A percentile compares a stretch with the other conserved stretches of the same genome.
Conservation (phyloP, 129 eudicot genomes). For the Daucus carota region DNA sequence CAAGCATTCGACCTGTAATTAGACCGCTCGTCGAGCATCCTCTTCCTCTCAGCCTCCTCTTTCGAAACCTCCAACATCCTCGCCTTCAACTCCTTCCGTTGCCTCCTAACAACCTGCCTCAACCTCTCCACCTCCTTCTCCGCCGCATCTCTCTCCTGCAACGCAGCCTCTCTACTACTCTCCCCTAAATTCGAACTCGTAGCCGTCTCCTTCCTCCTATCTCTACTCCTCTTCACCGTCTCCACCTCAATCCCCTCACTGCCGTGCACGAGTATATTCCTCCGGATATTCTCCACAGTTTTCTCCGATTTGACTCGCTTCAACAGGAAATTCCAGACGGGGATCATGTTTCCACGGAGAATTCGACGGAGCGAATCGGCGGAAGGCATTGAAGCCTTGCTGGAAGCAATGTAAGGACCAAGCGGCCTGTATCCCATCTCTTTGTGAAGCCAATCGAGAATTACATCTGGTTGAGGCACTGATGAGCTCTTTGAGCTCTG, state of each 20-base stretch:
- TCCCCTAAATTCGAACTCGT: conserved; percentile 15
- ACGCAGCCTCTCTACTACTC: conserved; percentile 48
- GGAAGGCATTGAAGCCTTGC: conserved; percentile 47
- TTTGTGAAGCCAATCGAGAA: conserved; percentile 72
- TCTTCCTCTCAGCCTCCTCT: conserved; percentile 86
- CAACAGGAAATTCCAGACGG: conserved; percentile 63
- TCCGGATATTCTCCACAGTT: conserved; percentile 59
- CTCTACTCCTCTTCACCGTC: conserved; percentile 26
- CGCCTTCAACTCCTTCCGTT: conserved; percentile 75
- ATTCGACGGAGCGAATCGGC: conserved; percentile 61
- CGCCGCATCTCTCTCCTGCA: conserved; percentile 66
- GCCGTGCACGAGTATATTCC: conserved; percentile 80
- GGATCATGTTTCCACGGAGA: conserved; percentile 93
- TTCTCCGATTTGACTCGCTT: conserved; percentile 80
- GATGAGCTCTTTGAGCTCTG: conserved; percentile 53
- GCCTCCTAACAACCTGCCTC: conserved; percentile 65
- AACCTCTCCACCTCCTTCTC: conserved; percentile 88
- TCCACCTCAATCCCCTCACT: conserved; percentile 27
- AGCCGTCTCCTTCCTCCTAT: conserved; percentile 44
- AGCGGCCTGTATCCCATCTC: conserved; percentile 82
- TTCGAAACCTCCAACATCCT: conserved; percentile 77
- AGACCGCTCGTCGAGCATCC: conserved; percentile 82
- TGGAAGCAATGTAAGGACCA: conserved; percentile 46
- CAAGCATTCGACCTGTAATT: conserved; percentile 45
- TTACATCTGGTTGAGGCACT: conserved; percentile 62